phyloP scores from a whole-genome alignment of 2,329 filamentous ascomycete genomes.

The Massarina eburnea region DNA sequence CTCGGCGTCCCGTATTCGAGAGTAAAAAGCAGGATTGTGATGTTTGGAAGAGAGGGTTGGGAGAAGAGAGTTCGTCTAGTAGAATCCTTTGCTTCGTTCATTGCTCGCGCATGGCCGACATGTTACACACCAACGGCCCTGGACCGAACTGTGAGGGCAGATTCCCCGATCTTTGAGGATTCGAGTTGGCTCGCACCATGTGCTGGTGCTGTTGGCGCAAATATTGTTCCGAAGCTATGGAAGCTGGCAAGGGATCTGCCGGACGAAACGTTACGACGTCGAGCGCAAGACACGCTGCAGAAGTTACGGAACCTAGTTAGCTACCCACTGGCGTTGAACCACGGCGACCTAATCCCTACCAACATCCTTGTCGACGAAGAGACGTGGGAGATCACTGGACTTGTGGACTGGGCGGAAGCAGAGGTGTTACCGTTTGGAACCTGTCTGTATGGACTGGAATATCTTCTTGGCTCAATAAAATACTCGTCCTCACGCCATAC shows the following conservation, averaged over 20 bases:
- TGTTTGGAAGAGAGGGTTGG: constrained; percentile 1
- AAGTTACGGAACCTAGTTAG: constrained; percentile 49
- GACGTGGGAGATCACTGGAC: constrained; percentile 52
- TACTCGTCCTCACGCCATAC: background rate
- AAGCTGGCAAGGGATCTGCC: constrained; percentile 29
- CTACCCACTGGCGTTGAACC: constrained; percentile 60
- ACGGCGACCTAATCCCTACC: constrained; percentile 61
- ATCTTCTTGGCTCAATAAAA: constrained; percentile 54
- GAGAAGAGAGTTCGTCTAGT: constrained; percentile 25
- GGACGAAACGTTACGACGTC: constrained; percentile 15
- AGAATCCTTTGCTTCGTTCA: constrained; percentile 26
- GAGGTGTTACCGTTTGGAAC: constrained; percentile 63
- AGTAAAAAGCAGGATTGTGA: constrained; percentile 9
- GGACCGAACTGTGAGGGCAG: constrained; percentile 11
- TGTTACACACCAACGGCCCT: background rate
- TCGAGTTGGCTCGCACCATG: constrained; percentile 18
- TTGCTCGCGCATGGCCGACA: constrained; percentile 27
- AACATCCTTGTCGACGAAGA: constrained; percentile 58
- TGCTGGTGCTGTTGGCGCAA: constrained; percentile 32
- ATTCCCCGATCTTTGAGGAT: constrained; percentile 20
- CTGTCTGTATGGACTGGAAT: constrained; percentile 62
- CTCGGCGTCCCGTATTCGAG: constrained; percentile 24
- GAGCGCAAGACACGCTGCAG: constrained; percentile 16
- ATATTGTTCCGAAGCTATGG: constrained; percentile 26
- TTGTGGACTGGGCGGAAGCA: constrained; percentile 67